Percentiles rank a stretch among this genome's conserved stretches.
phyloP scores from a whole-genome alignment of 208 protist species.

The Trypanosoma melophagium region DNA sequence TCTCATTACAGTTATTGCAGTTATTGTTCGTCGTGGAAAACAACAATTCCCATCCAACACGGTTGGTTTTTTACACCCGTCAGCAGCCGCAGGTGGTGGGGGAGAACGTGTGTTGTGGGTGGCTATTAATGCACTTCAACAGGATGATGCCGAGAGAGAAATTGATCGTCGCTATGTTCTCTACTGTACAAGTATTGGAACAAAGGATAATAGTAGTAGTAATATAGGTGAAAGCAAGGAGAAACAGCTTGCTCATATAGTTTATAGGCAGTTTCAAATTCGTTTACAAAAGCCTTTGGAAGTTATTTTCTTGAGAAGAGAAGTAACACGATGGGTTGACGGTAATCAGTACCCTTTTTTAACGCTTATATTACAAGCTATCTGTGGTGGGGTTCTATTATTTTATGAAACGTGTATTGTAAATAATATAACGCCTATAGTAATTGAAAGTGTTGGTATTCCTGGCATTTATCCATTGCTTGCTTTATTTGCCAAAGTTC shows the following conservation, averaged over 20 bases:
- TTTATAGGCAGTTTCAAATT: constrained; percentile 78
- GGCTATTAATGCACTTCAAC: constrained; percentile 66
- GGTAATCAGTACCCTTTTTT: constrained; percentile 69
- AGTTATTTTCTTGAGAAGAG: constrained; percentile 62
- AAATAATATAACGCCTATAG: constrained; percentile 43
- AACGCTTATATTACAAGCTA: constrained; percentile 93
- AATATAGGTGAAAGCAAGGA: constrained; percentile 12
- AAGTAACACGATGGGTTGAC: constrained; percentile 59
- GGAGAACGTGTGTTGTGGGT: constrained; percentile 97
- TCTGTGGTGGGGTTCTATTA: constrained; percentile 85
- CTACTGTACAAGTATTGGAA: constrained; percentile 46
- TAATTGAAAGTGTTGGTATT: constrained; percentile 96
- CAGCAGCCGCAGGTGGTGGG: constrained; percentile 92
- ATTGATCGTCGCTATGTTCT: constrained; percentile 62
- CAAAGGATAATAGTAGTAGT: constrained; percentile 10
- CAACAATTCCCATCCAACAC: constrained; percentile 32
- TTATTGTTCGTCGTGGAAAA: constrained; percentile 6
- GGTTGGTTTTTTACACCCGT: constrained; percentile 92
- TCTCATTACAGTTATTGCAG: background rate
- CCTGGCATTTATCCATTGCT: constrained; percentile 95
- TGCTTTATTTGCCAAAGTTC: constrained; percentile 67
- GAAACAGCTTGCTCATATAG: constrained; percentile 24
- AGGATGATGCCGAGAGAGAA: constrained; percentile 31
- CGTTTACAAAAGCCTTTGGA: constrained; percentile 41
- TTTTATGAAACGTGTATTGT: constrained; percentile 88